phyloP scores from a whole-genome alignment of 2,329 filamentous ascomycete genomes.

The Nigrograna mackinnonii region DNA sequence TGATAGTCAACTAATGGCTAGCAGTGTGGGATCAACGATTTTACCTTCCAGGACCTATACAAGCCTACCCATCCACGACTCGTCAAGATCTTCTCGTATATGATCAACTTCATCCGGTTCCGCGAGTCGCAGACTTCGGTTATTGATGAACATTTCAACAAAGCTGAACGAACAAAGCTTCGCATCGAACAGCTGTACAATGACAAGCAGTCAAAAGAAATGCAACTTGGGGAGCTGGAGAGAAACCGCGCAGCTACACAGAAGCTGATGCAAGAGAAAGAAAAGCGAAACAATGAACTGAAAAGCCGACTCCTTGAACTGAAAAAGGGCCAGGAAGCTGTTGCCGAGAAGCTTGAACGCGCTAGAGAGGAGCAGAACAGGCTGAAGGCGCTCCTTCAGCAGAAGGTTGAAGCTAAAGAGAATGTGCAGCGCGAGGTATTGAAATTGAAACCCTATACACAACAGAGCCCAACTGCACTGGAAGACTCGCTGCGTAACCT shows the following conservation, averaged over 20 bases:
- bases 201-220: constrained; percentile 87
- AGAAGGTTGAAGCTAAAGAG: constrained; percentile 71
- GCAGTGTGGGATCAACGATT: constrained; percentile 88
- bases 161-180: constrained; percentile 80
- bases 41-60: constrained; percentile 90
- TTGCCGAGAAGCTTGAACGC: constrained; percentile 80
- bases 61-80: constrained; percentile 87
- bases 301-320: constrained; percentile 82
- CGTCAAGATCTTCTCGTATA: constrained; percentile 93
- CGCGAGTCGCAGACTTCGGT: constrained; percentile 87
- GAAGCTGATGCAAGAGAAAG: constrained; percentile 79
- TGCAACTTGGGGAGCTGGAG: constrained; percentile 77
- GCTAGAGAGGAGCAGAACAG: constrained; percentile 79
- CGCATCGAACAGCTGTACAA: constrained; percentile 84
- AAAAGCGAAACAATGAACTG: constrained; percentile 81
- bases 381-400: constrained; percentile 72
- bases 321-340: constrained; percentile 78
- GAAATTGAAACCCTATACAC: constrained; percentile 88
- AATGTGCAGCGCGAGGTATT: constrained; percentile 80
- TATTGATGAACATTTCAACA: constrained; percentile 94
- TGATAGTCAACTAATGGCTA: no score
- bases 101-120: constrained; percentile 99
- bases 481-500: constrained; percentile 83
- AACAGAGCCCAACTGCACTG: constrained; percentile 82
- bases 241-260: constrained; percentile 81